Base-by-base conservation (phyloP, 768 basidiomycete species). In the Crassisporium funariophilum region DNA sequence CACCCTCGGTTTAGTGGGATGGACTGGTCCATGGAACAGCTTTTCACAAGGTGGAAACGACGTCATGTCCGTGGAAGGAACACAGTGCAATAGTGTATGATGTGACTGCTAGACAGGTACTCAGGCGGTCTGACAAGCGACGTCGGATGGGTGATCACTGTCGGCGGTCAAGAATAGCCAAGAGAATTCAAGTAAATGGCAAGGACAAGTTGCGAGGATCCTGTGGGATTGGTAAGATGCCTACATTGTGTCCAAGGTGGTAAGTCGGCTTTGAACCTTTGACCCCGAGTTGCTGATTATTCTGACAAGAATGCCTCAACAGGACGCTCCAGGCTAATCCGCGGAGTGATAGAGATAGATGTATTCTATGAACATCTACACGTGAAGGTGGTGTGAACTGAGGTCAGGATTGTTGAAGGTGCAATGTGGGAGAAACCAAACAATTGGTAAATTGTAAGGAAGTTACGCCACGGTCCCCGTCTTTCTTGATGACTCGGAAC, bases 21-120 rank as follows among this genome's bases (percentile, higher is more conserved):
- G 31, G 31, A 33, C 31, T 29, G 25, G 50, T 51, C 50, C 50
- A 51, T 46, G 50, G 50, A 41, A 46, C 25, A n/a, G n/a, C n/a
- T n/a, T n/a, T 25, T 29, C 22, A n/a, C 31, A n/a, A 9, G 25
- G 9, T 8, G 29, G 17, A 24, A 41, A 46, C 40, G 34, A 51
- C 40, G 40, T 37, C 45, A 51, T 41, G 22, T 38, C 20, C 31
- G 37, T 13, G 5, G 37, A 47, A 39, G 24, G 13, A 47, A 40
- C n/a, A 48, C 19, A 12, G 36, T 34, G 47, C 47, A 24, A 36
- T 34, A 34, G 33, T 41, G 24, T 16, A 10, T 35, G 35, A n/a
- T 20, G 23, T 29, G 29, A 42, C 29, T 38, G 15, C 24, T 15
- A 24, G 23, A 33, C 6, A 33, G 31, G 31, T 33, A 33, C 31